Evolutionary conservation across 768 basidiomycete genomes (phyloP).

Genomic region (Goffeauzyma gilvescens): DNA sequence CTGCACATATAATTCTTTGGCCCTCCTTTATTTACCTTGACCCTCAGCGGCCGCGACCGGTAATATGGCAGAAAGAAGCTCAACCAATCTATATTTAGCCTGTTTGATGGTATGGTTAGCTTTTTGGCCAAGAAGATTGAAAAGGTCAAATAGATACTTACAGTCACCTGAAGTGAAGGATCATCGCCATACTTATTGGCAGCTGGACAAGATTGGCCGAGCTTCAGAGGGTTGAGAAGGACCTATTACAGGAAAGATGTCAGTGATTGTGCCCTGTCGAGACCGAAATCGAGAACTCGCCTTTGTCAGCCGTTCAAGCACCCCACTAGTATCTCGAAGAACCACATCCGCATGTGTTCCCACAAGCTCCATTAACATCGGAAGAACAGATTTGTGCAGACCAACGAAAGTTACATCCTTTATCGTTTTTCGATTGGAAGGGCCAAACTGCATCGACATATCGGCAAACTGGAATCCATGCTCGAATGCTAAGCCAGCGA

Average conservation of each 20-base stretch:
- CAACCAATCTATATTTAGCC: no score
- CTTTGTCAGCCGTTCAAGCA: not conserved
- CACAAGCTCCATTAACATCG: no score
- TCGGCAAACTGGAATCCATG: constrained; percentile 30
- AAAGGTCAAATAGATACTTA: no score
- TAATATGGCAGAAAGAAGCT: no score
- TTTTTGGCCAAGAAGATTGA: no score
- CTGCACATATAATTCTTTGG: no score
- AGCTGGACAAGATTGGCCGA: constrained; percentile 85
- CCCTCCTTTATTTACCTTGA: no score
- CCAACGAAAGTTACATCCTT: constrained; percentile 75
- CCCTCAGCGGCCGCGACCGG: no score
- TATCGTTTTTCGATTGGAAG: constrained; percentile 36
- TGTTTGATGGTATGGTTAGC: no score
- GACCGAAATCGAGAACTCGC: not conserved
- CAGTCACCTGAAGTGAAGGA: constrained; percentile 80
- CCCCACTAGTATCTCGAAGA: not conserved
- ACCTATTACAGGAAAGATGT: no score
- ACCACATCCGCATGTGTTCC: not conserved
- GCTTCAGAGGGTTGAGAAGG: no score
- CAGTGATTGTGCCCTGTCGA: no score
- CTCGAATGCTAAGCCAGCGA: constrained; percentile 82
- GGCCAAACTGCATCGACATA: constrained; percentile 1
- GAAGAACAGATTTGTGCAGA: constrained; percentile 67
- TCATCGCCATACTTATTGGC: constrained; percentile 77